Base-by-base conservation (phyloP, 176 grass and related monocot genomes). In the Paspalum vaginatum region DNA sequence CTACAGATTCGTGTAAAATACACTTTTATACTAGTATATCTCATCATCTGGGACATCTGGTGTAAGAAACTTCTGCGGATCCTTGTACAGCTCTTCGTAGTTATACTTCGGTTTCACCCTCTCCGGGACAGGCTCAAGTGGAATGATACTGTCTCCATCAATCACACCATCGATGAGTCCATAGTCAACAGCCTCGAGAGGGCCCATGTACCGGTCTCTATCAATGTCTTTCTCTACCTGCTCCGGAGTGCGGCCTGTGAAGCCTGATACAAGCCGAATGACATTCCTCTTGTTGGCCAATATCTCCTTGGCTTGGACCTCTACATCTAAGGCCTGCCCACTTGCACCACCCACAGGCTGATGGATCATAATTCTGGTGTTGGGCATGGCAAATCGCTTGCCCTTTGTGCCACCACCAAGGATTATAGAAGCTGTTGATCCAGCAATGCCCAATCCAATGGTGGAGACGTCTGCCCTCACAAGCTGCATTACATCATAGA, bases 321-420 rank as follows among this genome's bases (percentile, higher is more conserved):
- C 88, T 20, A 95, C 92, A 68, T 87, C 85, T 68, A 91, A 79
- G 47, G 91, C 92, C 51, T 84, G 74, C 25, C 95, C 95, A 76
- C 92, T 93, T 7, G 92, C 90, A n/a, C 88, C 90, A 66, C 92
- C 95, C 38, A 90, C 76, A 1, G 92, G 95, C 56, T 98, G 95
- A 79, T 94, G 90, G 71, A 98, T 82, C 95, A 98, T 95, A 58
- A 98, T 93, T 32, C 95, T 89, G 48, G 95, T 87, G 83, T 98
- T 98, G 61, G 95, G 95, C 95, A 98, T 93, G n/a, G 95, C 90
- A 7, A 98, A 85, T 62, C 95, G 90, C 79, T 94, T 94, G 67
- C 95, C 95, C 81, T 91, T 92, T 27, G 90, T 89, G 51, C 95
- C 95, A 74, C 88, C 83, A 72, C 95, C 95, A 26, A 98, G 95